Evolutionary conservation across 73 alveolate species (phyloP).

Genomic region (Paraurostyla sp.): DNA sequence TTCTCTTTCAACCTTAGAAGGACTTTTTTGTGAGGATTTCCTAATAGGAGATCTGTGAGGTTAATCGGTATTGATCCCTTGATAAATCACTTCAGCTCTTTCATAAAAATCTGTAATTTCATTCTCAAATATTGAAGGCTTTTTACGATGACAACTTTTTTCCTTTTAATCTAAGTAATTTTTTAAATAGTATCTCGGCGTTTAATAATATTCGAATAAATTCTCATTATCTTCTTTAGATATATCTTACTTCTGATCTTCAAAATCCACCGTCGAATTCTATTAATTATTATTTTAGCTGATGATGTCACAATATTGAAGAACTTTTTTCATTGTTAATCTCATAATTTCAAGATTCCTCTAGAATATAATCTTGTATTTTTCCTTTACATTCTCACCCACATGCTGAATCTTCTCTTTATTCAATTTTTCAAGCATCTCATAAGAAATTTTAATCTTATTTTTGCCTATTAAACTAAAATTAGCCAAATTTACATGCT

Average conservation of each 20-base stretch:
- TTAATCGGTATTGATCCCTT: background rate
- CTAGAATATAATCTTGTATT: conserved; percentile 2
- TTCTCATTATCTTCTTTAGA: background rate
- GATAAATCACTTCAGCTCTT: background rate
- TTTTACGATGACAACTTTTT: background rate
- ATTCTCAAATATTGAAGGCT: conserved; percentile 24
- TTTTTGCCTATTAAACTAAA: background rate
- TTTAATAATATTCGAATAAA: no score
- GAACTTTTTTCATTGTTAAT: background rate
- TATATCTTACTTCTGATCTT: background rate
- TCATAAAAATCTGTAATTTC: conserved; percentile 21
- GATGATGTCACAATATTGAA: background rate
- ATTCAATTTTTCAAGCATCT: background rate
- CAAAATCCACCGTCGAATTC: no score
- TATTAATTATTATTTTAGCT: background rate
- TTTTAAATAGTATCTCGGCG: no score
- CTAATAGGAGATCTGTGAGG: no score
- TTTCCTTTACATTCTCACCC: background rate
- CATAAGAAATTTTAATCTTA: background rate
- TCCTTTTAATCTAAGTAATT: background rate
- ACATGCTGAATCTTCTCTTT: background rate
- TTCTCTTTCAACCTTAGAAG: no score
- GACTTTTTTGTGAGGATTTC: no score
- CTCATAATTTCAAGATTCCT: conserved; percentile 8
- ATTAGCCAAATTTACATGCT: background rate